Evolutionary conservation across 495 filamentous ascomycete genomes (phyloP), one percentile per base, ranked within the genome.

Genomic region (Podospora pseudopauciseta): DNA sequence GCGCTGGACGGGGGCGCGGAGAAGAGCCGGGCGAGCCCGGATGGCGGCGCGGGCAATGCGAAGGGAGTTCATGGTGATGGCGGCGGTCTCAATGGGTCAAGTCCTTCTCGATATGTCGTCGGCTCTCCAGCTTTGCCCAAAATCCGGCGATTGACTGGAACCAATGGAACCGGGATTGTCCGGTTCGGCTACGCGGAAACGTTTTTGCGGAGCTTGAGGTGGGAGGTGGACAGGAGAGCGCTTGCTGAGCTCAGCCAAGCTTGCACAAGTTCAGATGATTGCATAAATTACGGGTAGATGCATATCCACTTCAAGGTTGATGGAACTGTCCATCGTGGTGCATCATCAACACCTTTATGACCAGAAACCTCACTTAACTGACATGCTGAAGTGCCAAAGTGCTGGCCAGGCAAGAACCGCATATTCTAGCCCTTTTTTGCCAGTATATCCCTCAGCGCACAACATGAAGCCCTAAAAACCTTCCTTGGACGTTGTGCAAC

Each of bases 1-100:
- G 80, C 91, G 90, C 84, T 90, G 90, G 70, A 92, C 68, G 75
- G 91, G 87, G 66, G 86, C 81, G 79, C 87, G 85, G 78, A 91
- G 78, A 76, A 87, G 81, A 77, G 87, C 81, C 75, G 93, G 88
- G 75, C 90, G 89, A 72, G 86, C 88, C 80, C 92, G 85, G 77
- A 96, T 86, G 79, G 92, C 94, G 79, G 88, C 86, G 81, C 94
- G 90, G 83, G 91, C 90, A 79, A 97, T 86, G 78, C 94, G 92
- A 82, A 97, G 83, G 78, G 91, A 89, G 86, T 91, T 96, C 95
- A 98, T 98, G 80, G 76, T 86, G 83, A 77, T 72, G 76, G 61
- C 61, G 78, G 79, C 75, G 80, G 74, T 78, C 79, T 80, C 83
- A 84, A 86, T 85, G 84, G 79, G 61, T 23, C 19, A 32, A 32